phyloP scores from a whole-genome alignment of 495 filamentous ascomycete genomes.

The Hypoxylon crocopeplum region DNA sequence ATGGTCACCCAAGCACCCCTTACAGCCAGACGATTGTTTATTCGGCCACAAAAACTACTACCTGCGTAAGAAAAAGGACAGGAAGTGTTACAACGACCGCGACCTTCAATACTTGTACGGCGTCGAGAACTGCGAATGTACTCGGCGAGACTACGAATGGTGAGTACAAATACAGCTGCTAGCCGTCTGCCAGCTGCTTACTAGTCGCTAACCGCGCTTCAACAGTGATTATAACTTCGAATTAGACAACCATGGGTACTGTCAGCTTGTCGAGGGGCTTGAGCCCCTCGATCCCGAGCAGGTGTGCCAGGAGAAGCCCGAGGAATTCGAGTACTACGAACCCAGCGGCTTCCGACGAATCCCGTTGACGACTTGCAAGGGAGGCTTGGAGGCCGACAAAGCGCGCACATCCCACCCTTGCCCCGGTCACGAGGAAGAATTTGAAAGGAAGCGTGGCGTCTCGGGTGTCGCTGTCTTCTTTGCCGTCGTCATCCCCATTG shows the following conservation, averaged over 20 bases:
- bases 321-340: conserved; percentile 74
- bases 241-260: conserved; percentile 74
- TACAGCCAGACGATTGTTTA: conserved; percentile 76
- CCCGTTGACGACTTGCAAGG: conserved; percentile 82
- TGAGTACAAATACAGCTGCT: conserved; percentile 49
- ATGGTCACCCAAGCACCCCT: conserved; percentile 84
- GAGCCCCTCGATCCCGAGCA: conserved; percentile 66
- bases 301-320: conserved; percentile 71
- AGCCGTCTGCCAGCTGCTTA: neutral
- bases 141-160: conserved; percentile 91
- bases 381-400: conserved; percentile 74
- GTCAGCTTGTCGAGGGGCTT: conserved; percentile 74
- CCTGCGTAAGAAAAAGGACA: conserved; percentile 78
- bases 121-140: conserved; percentile 79
- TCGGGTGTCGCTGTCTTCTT: conserved; percentile 84
- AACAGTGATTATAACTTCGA: conserved; percentile 93
- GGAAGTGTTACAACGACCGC: conserved; percentile 79
- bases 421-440: conserved; percentile 78
- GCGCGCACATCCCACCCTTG: conserved; percentile 64
- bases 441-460: conserved; percentile 71
- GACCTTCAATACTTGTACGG: conserved; percentile 71
- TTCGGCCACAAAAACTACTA: conserved; percentile 93
- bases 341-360: conserved; percentile 91
- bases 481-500: conserved; percentile 75
- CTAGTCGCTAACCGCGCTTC: conserved; percentile 8